Evolutionary conservation across 2,329 filamentous ascomycete genomes (phyloP), one percentile per base, ranked within the genome.

Genomic region (Fusarium continuum): DNA sequence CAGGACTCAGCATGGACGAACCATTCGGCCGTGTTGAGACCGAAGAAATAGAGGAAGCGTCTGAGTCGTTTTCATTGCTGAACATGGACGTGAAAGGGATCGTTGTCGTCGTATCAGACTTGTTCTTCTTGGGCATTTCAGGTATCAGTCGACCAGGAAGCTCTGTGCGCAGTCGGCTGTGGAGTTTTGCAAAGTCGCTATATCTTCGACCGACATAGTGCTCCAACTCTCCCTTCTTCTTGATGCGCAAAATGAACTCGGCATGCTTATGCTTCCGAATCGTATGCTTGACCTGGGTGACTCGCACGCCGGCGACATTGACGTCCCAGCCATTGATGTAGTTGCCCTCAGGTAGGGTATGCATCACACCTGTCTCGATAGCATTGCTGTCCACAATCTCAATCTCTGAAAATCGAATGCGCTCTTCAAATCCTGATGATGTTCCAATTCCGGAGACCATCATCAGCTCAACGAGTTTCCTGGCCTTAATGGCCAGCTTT

Each of bases 391-490:
- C 95, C 23, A 99, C 92, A 20, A 98, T 93, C 73, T 99, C 95
- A 78, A 99, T 90, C 78, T 99, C 95, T 2, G 93, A 92, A 75
- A 99, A 99, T 45, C 93, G 88, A 73, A 99, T 97, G 55, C 95
- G 88, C 80, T 99, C 95, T 77, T 99, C 95, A 74, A 98, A 99
- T 3, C 95, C 95, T 5, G 93, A 97, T 5, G 95, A 93, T 1
- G 95, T 99, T 28, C 91, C 92, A 55, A 99, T 90, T 31, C 95
- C 95, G 8, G 94, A 98, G 8, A 99, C 95, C 93, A 99, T 97
- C 95, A 99, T 99, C 60, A 99, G 83, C 82, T 99, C 95, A 10
- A 99, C 92, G 55, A 99, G 81, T 80, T 99, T 99, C 76, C 95
- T 90, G 41, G 91, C 92, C 83, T 99, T 99, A 70, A 89, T 83